Conservation (phyloP, 148 eudicot species). For the Rhododendron ferrugineum region DNA sequence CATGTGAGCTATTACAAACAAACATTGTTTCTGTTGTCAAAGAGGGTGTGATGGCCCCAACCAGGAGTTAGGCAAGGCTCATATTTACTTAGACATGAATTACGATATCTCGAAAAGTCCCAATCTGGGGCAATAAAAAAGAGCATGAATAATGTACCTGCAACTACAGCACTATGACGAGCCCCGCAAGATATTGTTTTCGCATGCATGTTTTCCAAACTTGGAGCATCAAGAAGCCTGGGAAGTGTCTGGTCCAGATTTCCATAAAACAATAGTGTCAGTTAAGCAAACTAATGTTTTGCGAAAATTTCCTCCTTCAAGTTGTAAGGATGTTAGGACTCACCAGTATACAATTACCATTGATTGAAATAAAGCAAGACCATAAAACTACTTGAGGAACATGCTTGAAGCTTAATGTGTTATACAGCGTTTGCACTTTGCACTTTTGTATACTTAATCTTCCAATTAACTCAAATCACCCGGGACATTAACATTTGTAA, state of each 20-base stretch:
- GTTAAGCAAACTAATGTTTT: neutral
- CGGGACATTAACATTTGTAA: neutral
- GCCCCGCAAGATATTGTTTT: slow-evolving; percentile 85
- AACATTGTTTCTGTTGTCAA: neutral
- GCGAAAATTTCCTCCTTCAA: neutral
- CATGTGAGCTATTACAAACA: neutral
- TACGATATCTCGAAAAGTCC: neutral
- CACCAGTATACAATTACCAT: neutral
- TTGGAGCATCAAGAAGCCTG: slow-evolving; percentile 74
- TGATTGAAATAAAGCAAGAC: slow-evolving; percentile 1
- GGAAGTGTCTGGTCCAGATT: slow-evolving; percentile 62
- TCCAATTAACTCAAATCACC: neutral
- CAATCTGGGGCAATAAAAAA: neutral
- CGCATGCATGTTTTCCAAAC: slow-evolving; percentile 62
- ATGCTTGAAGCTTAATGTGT: neutral
- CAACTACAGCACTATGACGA: slow-evolving; percentile 83
- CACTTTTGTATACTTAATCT: neutral
- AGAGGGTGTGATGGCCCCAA: neutral
- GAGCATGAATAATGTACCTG: slow-evolving; percentile 43
- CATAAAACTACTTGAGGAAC: neutral
- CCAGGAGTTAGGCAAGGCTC: neutral
- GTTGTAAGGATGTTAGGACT: neutral
- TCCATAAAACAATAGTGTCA: neutral
- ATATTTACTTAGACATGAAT: neutral
- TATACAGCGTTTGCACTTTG: neutral